Conservation (phyloP, 2,329 filamentous ascomycete genomes). For the Sporothrix brunneoviolacea region DNA sequence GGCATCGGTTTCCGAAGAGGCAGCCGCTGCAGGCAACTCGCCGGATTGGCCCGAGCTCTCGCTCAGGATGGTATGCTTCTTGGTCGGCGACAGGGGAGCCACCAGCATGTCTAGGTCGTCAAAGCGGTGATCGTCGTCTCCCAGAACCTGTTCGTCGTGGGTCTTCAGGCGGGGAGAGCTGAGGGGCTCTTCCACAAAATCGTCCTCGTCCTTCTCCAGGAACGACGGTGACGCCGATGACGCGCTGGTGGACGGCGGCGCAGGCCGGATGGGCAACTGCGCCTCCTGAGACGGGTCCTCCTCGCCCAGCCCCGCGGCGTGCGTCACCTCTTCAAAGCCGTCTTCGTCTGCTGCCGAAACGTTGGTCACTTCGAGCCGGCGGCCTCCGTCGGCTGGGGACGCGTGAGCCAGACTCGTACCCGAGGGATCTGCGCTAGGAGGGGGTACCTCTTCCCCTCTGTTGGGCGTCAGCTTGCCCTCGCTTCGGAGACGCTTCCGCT, state of each 20-base stretch:
- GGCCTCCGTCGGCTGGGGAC: constrained; percentile 54
- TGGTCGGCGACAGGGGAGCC: constrained; percentile 50
- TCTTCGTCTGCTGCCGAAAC: constrained; percentile 67
- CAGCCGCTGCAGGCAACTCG: neutral
- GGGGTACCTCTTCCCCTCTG: constrained; percentile 31
- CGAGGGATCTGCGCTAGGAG: constrained; percentile 53
- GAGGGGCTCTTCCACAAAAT: constrained; percentile 72
- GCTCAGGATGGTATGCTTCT: constrained; percentile 21
- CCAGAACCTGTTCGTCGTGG: constrained; percentile 49
- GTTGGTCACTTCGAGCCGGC: constrained; percentile 70
- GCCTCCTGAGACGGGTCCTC: constrained; percentile 39
- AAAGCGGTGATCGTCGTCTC: constrained; percentile 36
- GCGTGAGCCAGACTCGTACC: constrained; percentile 51
- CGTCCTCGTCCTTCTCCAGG: constrained; percentile 58
- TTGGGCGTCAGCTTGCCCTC: constrained; percentile 64
- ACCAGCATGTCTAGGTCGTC: constrained; percentile 53
- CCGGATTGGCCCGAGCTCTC: neutral
- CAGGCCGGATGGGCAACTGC: constrained; percentile 22
- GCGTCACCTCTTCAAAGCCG: constrained; percentile 83
- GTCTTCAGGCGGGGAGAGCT: constrained; percentile 61
- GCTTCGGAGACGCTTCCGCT: constrained; percentile 70
- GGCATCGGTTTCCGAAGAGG: neutral
- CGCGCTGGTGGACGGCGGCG: neutral
- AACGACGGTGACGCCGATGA: constrained; percentile 27
- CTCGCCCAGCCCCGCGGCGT: constrained; percentile 63